Evolutionary conservation across 441 rosid species (phyloP).

Genomic region (Erodium texanum): DNA sequence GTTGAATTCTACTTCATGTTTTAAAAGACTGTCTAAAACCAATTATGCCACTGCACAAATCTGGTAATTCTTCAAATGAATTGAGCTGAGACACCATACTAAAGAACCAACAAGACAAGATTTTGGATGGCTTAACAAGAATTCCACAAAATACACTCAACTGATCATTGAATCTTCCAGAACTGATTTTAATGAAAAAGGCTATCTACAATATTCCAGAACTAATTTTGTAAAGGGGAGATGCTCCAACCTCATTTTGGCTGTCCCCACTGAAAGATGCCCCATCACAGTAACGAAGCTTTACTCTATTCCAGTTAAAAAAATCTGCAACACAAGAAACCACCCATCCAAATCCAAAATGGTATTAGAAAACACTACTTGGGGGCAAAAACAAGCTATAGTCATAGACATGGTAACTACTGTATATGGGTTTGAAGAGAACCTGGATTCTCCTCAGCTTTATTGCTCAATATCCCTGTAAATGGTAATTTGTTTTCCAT

Average conservation of each 20-base stretch:
- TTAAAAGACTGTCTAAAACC: not conserved
- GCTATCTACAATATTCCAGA: not conserved
- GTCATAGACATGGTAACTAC: not conserved
- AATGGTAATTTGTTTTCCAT: slow-evolving; percentile 57
- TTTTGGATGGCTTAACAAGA: not conserved
- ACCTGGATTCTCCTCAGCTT: slow-evolving; percentile 59
- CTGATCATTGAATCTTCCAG: not conserved
- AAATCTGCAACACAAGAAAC: slow-evolving; percentile 30
- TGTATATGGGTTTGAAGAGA: not conserved
- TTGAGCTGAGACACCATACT: not conserved
- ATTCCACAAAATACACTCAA: slow-evolving; percentile 25
- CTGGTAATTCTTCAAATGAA: not conserved
- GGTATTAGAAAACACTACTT: not conserved
- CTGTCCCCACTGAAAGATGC: slow-evolving; percentile 53
- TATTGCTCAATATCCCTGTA: slow-evolving; percentile 62
- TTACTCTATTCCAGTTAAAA: slow-evolving; percentile 55
- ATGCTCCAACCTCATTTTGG: slow-evolving; percentile 39
- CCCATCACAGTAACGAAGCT: slow-evolving; percentile 52
- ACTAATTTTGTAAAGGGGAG: not conserved
- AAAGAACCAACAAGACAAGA: not conserved
- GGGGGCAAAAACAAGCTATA: not conserved
- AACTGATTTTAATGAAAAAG: not conserved
- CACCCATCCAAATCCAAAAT: not conserved
- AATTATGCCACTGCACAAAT: not conserved
- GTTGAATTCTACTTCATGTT: not conserved